Conservation (phyloP, 2,329 filamentous ascomycete genomes). For the Phialophora expanda region DNA sequence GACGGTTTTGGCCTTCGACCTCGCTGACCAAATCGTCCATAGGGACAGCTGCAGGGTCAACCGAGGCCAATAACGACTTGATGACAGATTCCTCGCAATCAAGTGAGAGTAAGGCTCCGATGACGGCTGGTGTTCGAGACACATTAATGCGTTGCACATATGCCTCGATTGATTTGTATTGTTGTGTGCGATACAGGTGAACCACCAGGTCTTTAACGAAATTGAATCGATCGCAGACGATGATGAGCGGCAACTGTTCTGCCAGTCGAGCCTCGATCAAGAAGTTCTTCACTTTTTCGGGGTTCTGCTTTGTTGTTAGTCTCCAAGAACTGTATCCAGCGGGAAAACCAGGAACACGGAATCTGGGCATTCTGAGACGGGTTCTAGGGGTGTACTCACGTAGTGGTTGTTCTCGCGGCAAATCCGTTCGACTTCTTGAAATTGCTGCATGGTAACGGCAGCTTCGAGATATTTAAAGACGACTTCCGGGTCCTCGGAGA, state of each 20-base stretch:
- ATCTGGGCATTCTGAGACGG: not conserved
- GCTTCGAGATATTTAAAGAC: conserved; percentile 99
- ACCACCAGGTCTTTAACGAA: conserved; percentile 96
- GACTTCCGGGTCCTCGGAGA: conserved; percentile 93
- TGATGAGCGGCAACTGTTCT: conserved; percentile 94
- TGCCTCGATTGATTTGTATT: conserved; percentile 97
- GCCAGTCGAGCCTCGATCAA: conserved; percentile 91
- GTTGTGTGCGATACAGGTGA: conserved; percentile 97
- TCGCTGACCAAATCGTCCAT: conserved; percentile 93
- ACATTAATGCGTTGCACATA: conserved; percentile 98
- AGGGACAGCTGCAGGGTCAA: conserved; percentile 82
- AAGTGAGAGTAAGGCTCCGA: conserved; percentile 91
- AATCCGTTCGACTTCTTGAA: conserved; percentile 95
- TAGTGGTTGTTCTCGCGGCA: conserved; percentile 91
- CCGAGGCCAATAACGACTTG: conserved; percentile 84
- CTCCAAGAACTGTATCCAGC: not conserved
- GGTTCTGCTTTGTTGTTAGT: conserved; percentile 50
- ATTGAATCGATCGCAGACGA: conserved; percentile 99
- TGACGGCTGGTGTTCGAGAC: conserved; percentile 83
- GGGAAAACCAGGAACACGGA: not conserved
- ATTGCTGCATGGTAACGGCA: conserved; percentile 88
- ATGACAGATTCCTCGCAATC: conserved; percentile 97
- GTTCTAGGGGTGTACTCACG: conserved; percentile 47
- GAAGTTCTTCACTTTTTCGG: conserved; percentile 99
- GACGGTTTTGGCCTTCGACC: conserved; percentile 92